A percentile compares a stretch with the other conserved stretches of the same genome.
phyloP scores from a whole-genome alignment of 371 early-diverging fungal genomes.

The Syncephalastrum racemosum region DNA sequence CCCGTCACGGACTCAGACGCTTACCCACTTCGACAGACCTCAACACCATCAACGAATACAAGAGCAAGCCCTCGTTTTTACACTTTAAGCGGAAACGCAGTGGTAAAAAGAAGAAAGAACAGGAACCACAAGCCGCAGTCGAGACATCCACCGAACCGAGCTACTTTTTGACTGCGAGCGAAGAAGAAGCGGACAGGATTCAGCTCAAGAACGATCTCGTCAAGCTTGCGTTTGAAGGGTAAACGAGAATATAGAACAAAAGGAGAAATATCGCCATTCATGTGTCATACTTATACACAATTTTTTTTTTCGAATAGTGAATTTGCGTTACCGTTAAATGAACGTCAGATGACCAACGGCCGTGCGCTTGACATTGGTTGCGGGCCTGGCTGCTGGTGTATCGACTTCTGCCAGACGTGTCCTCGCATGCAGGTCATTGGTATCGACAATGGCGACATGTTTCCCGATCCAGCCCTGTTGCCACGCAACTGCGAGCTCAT shows the following conservation, averaged over 20 bases:
- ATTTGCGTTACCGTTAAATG: slow-evolving; percentile 25
- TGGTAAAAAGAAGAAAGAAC: not conserved
- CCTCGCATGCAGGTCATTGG: slow-evolving; percentile 30
- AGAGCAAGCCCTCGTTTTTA: too few species aligned
- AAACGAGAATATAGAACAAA: slow-evolving; percentile 4
- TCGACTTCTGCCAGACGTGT: slow-evolving; percentile 30
- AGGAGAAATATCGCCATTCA: not conserved
- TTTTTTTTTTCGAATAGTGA: slow-evolving; percentile 19
- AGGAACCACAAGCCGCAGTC: not conserved
- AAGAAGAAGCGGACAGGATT: slow-evolving; percentile 29
- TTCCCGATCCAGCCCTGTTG: slow-evolving; percentile 21
- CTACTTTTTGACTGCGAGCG: slow-evolving; percentile 12
- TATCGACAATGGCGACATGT: slow-evolving; percentile 24
- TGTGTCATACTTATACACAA: slow-evolving; percentile 2
- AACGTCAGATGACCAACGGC: slow-evolving; percentile 16
- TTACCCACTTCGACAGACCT: slow-evolving; percentile 14
- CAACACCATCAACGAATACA: slow-evolving; percentile 5
- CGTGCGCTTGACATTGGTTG: slow-evolving; percentile 43
- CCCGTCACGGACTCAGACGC: slow-evolving; percentile 16
- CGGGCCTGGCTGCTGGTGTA: slow-evolving; percentile 44
- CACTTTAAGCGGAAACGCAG: not conserved
- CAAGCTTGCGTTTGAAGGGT: slow-evolving; percentile 38
- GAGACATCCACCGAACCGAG: slow-evolving; percentile 4
- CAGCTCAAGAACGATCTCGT: slow-evolving; percentile 33
- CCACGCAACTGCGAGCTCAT: slow-evolving; percentile 29